Conservation (phyloP, 192 early-diverging fungal genomes). For the Helicostylum pulchrum region DNA sequence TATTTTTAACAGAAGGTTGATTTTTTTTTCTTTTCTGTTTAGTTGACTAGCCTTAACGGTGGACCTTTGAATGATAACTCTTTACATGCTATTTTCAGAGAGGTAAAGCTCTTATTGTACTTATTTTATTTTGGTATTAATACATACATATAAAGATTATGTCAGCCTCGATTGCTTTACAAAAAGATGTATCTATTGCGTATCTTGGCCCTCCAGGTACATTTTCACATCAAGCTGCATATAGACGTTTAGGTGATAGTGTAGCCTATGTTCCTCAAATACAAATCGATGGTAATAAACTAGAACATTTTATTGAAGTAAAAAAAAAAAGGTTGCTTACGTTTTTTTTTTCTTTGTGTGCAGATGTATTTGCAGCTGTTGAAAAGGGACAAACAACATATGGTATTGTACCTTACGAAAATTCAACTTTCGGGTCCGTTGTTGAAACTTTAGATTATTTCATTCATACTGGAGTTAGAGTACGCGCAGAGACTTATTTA, state of each 20-base stretch:
- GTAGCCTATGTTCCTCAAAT: slow-evolving; percentile 65
- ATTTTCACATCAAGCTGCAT: slow-evolving; percentile 86
- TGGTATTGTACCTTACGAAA: slow-evolving; percentile 93
- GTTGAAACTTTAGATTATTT: slow-evolving; percentile 81
- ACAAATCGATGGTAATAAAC: slow-evolving; percentile 47
- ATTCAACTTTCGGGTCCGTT: slow-evolving; percentile 87
- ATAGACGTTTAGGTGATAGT: slow-evolving; percentile 76
- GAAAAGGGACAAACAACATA: slow-evolving; percentile 75
- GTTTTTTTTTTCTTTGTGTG: not conserved
- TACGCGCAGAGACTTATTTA: slow-evolving; percentile 80
- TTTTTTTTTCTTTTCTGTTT: not conserved
- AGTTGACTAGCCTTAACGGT: slow-evolving; percentile 66
- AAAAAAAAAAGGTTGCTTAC: not conserved
- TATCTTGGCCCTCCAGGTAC: slow-evolving; percentile 91
- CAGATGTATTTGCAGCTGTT: slow-evolving; percentile 77
- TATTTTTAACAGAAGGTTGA: not conserved
- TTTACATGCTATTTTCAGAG: slow-evolving; percentile 58
- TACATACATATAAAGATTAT: slow-evolving; percentile 67
- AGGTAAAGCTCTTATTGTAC: slow-evolving; percentile 13
- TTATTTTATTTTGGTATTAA: not conserved
- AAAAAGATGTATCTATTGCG: slow-evolving; percentile 76
- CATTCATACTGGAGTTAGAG: slow-evolving; percentile 59
- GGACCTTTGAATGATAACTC: slow-evolving; percentile 73
- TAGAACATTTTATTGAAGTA: not conserved
- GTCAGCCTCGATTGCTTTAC: slow-evolving; percentile 84